Base-by-base conservation (phyloP, 106 monocot species). In the Acanthochlamys bracteata region DNA sequence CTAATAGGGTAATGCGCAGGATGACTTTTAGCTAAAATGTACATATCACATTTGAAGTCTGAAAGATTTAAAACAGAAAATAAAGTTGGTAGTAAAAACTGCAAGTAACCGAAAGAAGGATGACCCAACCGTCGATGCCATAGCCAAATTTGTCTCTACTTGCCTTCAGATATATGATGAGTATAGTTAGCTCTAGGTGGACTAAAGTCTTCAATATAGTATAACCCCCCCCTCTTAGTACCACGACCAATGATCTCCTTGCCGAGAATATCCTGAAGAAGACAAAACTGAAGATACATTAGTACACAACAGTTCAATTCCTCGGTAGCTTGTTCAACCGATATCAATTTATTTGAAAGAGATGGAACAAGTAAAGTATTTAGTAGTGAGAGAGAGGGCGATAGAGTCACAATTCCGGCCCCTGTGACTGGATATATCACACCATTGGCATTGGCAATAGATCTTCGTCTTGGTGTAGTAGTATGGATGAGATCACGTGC, bases 161-260 rank as follows among this genome's bases (percentile, higher is more conserved):
- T 22, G n/a, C 20, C 3, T 10, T 21, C 22, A 10, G 55, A 10
- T 20, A 49, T 9, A 49, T 17, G 9, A 14, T 49, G 49, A 14
- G 17, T 49, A 14, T 12, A 1, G 10, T 49, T 49, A 4, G 49
- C 49, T 49, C 49, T 20, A 20, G 3, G 11, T 2, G 10, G 20
- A 55, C 49, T 49, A 49, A 49, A 49, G 49, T 49, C 49, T 17
- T 49, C 49, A 12, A 49, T 49, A 9, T 49, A 49, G 17, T 49
- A 49, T 17, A 49, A 49, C 17, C 49, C 49, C 9, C 43, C 43
- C 13, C 49, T 49, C 49, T 17, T 49, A 49, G 49, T 49, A 49
- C 49, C 49, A 49, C 49, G 9, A 12, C 49, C 49, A 49, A 49
- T 49, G 49, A 49, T 49, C 49, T 49, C 49, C 49, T 49, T 49